A percentile compares a stretch with the other conserved stretches of the same genome.
phyloP scores from a whole-genome alignment of 1,139 yeast species.

The Candida anutae region DNA sequence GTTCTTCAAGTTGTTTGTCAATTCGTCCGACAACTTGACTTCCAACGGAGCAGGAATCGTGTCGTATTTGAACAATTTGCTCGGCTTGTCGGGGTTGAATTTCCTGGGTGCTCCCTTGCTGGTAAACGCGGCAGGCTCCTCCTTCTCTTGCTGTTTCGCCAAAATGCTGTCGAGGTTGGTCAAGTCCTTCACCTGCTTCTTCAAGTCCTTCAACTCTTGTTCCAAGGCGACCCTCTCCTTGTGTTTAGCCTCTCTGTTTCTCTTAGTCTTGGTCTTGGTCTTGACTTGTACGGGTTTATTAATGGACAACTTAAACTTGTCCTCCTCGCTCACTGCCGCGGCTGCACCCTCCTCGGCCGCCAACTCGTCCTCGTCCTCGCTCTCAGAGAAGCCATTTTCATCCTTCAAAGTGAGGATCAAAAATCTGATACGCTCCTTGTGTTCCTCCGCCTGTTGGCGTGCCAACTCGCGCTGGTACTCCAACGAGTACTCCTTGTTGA shows the following conservation, averaged over 20 bases:
- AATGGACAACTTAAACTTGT: slow-evolving; percentile 45
- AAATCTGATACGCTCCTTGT: slow-evolving; percentile 55
- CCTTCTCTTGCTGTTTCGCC: slow-evolving; percentile 22
- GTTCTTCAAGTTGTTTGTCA: slow-evolving; percentile 75
- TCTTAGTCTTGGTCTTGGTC: slow-evolving; percentile 69
- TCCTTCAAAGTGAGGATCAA: slow-evolving; percentile 57
- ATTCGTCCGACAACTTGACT: slow-evolving; percentile 82
- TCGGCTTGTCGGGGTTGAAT: too few species aligned
- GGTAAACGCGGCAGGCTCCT: slow-evolving; percentile 3
- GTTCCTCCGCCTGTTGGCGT: slow-evolving; percentile 51
- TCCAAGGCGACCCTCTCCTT: slow-evolving; percentile 53
- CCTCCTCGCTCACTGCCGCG: slow-evolving; percentile 7
- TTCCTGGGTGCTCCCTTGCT: slow-evolving; percentile 7
- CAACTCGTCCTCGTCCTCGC: slow-evolving; percentile 31
- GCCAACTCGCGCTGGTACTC: slow-evolving; percentile 66
- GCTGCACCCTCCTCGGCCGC: slow-evolving; percentile 21
- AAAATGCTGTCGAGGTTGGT: slow-evolving; percentile 47
- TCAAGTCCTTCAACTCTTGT: slow-evolving; percentile 48
- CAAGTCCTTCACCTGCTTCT: slow-evolving; percentile 49
- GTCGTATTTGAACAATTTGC: slow-evolving; percentile 46
- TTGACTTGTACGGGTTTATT: slow-evolving; percentile 64
- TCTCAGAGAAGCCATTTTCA: slow-evolving; percentile 39
- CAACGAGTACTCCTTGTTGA: slow-evolving; percentile 55
- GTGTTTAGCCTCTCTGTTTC: slow-evolving; percentile 66
- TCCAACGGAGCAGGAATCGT: slow-evolving; percentile 64